Percentiles rank a stretch among this genome's conserved stretches.
Conservation (phyloP, 2,329 filamentous ascomycete genomes). For the Aspergillus tanneri region DNA sequence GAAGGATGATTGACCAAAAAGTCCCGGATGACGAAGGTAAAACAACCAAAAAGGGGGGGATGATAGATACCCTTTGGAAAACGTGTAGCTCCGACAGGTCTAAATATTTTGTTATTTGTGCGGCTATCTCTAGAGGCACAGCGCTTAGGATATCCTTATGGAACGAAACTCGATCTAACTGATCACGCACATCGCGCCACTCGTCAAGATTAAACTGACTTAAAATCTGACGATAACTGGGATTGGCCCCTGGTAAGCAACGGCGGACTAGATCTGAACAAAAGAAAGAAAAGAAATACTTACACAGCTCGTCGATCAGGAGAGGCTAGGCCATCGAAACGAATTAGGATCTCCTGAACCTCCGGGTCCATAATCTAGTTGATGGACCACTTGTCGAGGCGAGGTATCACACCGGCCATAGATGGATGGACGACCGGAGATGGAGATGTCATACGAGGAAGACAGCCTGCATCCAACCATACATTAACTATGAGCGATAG, state of each 20-base stretch:
- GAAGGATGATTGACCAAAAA: not conserved
- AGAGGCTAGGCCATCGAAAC: slow-evolving; percentile 3
- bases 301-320: slow-evolving; percentile 10
- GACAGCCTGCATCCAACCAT: too few relatives aligned
- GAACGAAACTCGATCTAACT: slow-evolving; percentile 23
- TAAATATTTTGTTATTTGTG: slow-evolving; percentile 28
- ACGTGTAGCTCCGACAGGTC: slow-evolving; percentile 28
- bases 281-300: not conserved
- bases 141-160: slow-evolving; percentile 35
- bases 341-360: slow-evolving; percentile 4
- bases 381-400: not conserved
- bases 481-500: too few relatives aligned
- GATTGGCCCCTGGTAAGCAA: not conserved
- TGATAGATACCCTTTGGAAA: slow-evolving; percentile 28
- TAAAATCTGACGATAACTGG: slow-evolving; percentile 31
- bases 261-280: too few relatives aligned
- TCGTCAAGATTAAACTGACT: slow-evolving; percentile 29
- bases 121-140: slow-evolving; percentile 35
- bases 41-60: too few relatives aligned
- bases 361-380: not conserved
- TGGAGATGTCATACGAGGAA: too few relatives aligned
- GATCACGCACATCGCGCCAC: slow-evolving; percentile 31
- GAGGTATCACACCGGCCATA: too few relatives aligned
- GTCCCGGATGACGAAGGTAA: too few relatives aligned
- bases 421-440: too few relatives aligned